These are phyloP conservation scores for Puya raimondii DNA, from an alignment of 176 grass and related monocot genomes.

Conservation along the genomic window DNA sequence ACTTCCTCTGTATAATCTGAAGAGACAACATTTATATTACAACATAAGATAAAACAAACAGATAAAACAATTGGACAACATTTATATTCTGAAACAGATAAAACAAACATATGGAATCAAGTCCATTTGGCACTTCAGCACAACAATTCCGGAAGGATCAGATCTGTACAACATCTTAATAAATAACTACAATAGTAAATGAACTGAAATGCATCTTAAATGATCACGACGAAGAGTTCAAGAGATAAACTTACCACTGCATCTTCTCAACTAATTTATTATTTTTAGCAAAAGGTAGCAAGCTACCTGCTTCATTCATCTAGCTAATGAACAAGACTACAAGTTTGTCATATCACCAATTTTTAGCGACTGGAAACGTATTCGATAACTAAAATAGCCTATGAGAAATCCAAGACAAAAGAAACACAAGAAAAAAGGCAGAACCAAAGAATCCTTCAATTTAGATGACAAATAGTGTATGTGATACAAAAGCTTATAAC, in stretches of 20 bases:
- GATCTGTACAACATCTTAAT: neutral
- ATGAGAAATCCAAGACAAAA: too few relatives aligned
- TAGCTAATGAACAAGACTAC: too few relatives aligned
- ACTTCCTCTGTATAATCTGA: constrained; percentile 85
- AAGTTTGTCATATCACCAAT: too few relatives aligned
- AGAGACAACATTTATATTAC: constrained; percentile 25
- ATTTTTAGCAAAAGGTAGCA: neutral
- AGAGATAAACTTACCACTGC: neutral
- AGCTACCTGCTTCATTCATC: too few relatives aligned
- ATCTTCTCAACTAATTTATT: neutral
- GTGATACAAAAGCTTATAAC: neutral
- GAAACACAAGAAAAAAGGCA: too few relatives aligned
- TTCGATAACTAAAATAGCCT: too few relatives aligned
- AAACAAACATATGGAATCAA: neutral
- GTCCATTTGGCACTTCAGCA: neutral
- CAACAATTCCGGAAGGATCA: neutral
- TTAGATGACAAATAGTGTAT: too few relatives aligned
- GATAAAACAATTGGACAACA: neutral
- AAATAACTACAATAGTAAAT: neutral
- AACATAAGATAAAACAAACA: constrained; percentile 1
- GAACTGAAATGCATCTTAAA: neutral
- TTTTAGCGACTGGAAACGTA: too few relatives aligned
- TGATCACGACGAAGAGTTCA: neutral
- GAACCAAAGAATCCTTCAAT: too few relatives aligned
- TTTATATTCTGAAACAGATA: neutral